Percentiles rank a stretch among this genome's conserved stretches.
Conservation (phyloP, 345 rosid species). For the Euphorbia lathyris region DNA sequence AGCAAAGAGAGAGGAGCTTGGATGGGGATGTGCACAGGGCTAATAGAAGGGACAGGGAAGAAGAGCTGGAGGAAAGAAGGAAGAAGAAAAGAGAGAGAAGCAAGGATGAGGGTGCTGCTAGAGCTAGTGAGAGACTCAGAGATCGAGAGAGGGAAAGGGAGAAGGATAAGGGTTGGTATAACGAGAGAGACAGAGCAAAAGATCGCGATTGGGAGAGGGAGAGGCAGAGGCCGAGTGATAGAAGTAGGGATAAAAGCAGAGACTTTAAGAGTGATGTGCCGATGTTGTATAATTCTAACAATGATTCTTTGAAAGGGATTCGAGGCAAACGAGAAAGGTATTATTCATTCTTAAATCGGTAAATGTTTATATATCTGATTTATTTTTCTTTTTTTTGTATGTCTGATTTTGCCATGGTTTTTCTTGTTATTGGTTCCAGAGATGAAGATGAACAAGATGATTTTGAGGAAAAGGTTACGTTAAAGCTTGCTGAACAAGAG, state of each 20-base stretch:
- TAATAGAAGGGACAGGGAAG: conserved; percentile 14
- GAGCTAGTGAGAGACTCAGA: conserved; percentile 41
- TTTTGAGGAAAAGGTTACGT: conserved; percentile 53
- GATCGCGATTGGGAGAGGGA: conserved; percentile 24
- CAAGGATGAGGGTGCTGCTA: conserved; percentile 40
- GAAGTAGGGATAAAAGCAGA: conserved; percentile 43
- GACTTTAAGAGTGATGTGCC: conserved; percentile 35
- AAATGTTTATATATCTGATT: conserved; percentile 3
- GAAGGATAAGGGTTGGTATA: conserved; percentile 25
- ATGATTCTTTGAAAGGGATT: conserved; percentile 32
- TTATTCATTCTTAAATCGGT: not conserved
- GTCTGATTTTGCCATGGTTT: not conserved
- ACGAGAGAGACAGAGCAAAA: conserved; percentile 32
- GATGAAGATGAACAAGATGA: conserved; percentile 59
- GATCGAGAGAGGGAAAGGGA: conserved; percentile 26
- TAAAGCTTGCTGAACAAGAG: conserved; percentile 67
- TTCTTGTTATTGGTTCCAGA: conserved; percentile 34
- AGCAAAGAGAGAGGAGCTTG: conserved; percentile 1
- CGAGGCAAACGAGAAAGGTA: conserved; percentile 47
- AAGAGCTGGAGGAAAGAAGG: conserved; percentile 3
- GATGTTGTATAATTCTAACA: conserved; percentile 32
- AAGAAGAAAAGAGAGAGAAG: conserved; percentile 36
- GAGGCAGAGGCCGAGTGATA: conserved; percentile 39
- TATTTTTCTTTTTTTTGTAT: not conserved
- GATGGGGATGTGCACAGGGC: conserved; percentile 12